phyloP scores from a whole-genome alignment of 1,284 basidiomycete genomes.

The Tylopilus orsonianus region DNA sequence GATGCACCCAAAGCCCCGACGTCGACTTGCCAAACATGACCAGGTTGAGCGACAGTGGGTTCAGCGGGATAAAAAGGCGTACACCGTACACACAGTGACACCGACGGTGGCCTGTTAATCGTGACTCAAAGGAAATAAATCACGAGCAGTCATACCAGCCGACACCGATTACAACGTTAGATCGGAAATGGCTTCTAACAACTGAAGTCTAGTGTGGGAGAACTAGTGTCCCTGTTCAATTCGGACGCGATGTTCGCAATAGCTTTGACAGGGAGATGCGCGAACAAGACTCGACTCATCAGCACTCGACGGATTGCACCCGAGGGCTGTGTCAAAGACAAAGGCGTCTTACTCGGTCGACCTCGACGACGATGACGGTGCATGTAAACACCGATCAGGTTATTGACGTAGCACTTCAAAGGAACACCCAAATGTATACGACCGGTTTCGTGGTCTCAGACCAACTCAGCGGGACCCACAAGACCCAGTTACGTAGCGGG shows the following conservation, averaged over 20 bases:
- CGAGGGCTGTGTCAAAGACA: background rate
- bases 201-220: too few species aligned
- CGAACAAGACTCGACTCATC: too few species aligned
- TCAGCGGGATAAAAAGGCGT: background rate
- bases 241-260: background rate
- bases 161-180: too few species aligned
- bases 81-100: background rate
- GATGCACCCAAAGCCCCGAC: background rate
- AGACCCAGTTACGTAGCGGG: background rate
- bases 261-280: too few species aligned
- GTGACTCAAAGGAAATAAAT: background rate
- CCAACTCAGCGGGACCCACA: too few species aligned
- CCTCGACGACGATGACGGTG: background rate
- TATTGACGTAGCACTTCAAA: background rate
- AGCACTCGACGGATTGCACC: background rate
- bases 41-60: background rate
- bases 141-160: background rate
- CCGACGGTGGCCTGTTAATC: background rate
- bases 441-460: background rate
- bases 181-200: too few species aligned
- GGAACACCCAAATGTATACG: background rate
- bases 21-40: background rate
- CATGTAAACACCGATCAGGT: background rate
- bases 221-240: background rate
- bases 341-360: too few species aligned